These are phyloP conservation scores for Diddensiella santjacobensis DNA, from an alignment of 805 yeast species.

Conservation along the genomic window DNA sequence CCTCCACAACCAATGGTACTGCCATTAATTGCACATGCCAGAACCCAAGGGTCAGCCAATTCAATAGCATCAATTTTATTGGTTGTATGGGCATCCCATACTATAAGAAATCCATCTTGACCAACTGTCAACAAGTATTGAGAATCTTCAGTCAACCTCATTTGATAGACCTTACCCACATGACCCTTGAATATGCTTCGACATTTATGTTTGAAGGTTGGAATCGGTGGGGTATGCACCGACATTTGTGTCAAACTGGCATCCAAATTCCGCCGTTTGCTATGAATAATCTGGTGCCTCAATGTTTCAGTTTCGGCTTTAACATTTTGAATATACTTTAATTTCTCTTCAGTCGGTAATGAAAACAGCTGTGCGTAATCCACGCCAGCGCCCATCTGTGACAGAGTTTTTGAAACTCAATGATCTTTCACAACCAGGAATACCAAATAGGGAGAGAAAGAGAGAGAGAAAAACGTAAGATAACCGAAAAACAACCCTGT, in stretches of 20 bases:
- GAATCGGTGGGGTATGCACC: slow-evolving; percentile 13
- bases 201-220: slow-evolving; percentile 9
- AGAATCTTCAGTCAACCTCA: slow-evolving; percentile 68
- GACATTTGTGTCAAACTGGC: slow-evolving; percentile 15
- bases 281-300: slow-evolving; percentile 9
- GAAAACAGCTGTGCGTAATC: not conserved
- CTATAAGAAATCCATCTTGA: slow-evolving; percentile 79
- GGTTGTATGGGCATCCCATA: slow-evolving; percentile 79
- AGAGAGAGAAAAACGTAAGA: not conserved
- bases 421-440: not conserved
- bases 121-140: slow-evolving; percentile 62
- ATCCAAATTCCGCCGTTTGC: slow-evolving; percentile 13
- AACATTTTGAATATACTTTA: slow-evolving; percentile 5
- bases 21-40: slow-evolving; percentile 70
- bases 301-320: slow-evolving; percentile 18
- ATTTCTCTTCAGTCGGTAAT: slow-evolving; percentile 9
- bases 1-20: slow-evolving; percentile 80
- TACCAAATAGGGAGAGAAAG: not conserved
- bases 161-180: slow-evolving; percentile 63
- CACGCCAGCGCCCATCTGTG: not conserved
- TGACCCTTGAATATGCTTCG: slow-evolving; percentile 50
- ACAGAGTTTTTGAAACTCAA: not conserved
- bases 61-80: slow-evolving; percentile 66
- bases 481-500: not conserved
- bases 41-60: slow-evolving; percentile 74